Base-by-base conservation (phyloP, 2,329 filamentous ascomycete genomes). In the Ophioceras dolichostomum region DNA sequence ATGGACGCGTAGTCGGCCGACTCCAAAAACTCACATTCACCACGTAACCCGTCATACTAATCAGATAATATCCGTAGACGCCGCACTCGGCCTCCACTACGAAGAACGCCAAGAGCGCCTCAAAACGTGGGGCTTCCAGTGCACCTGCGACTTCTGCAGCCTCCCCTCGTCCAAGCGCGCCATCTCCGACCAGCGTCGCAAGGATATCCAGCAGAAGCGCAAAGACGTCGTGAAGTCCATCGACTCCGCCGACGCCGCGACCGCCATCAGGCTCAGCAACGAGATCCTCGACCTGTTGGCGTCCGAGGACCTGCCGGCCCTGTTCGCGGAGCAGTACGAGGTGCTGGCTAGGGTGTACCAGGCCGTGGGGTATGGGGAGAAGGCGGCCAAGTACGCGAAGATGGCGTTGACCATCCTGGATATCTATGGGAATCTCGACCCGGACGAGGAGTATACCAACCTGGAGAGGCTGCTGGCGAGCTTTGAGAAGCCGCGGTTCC, bases 131-230 rank as follows among this genome's bases (percentile, higher is more conserved):
- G 49, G 48, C 3, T 59, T 60, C 38, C 46, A 45, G 17, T 60
- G 57, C 43, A 43, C 39, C 10, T 60, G 57, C 38, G 41, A 50
- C 52, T 67, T 72, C 47, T 73, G 63, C 44, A 59, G 58, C 70
- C 73, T 72, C 52, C 72, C 67, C 41, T 62, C 50, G 60, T 59
- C 40, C 50, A 59, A 53, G 49, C 59, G 51, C 47, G 56, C 43
- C 45, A 54, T 51, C 36, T 55, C 56, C 4, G 57, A 59, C 39
- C 47, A 46, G 32, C 51, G 51, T 6, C 48, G 54, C 6, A 29
- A 24, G n/a, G 47, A 52, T 40, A 53, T 58, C 28, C 46, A 45
- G 4, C 21, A 31, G 20, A 41, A 53, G 28, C 47, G 51, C 10
- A 32, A 47, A 12, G 40, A 48, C n/a, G 48, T 53, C 5, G 32